Evolutionary conservation across 176 grass and related monocot species (phyloP), one percentile per base, ranked within the genome.

Genomic region (Chrysopogon serrulatus): DNA sequence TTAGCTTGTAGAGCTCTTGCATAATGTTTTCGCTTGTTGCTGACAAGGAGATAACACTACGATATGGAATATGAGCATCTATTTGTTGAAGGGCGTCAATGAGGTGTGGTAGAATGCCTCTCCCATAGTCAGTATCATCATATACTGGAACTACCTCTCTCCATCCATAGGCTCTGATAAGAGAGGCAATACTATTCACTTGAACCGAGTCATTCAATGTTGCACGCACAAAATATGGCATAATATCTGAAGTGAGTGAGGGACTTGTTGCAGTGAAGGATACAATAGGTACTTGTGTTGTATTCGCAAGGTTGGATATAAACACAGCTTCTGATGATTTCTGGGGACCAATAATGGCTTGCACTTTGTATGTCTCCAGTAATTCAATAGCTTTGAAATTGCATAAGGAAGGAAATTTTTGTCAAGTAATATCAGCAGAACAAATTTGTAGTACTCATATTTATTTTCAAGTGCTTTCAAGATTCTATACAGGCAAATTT

Each of bases 291-390:
- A 84, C 65, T 30, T 67, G 54, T 1, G 83, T 77, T 28, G 9
- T 40, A 11, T 72, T 82, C 8, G 83, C 92, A 0, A 91, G 34
- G 13, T 73, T 51, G 0, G 92, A 80, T 40, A 94, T 56, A 43
- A 94, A 88, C 4, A 31, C 41, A 28, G 85, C 71, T 53, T 91
- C 74, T 26, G 82, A 70, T 19, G 92, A 85, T n/a, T 81, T 86
- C 21, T 88, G 83, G 2, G 92, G 92, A 4, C 92, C 88, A 3
- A 94, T 66, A 2, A 94, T 91, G 16, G 86, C 88, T 24, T 91
- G 86, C 16, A 86, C 83, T 53, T 79, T 79, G 23, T 62, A 82
- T 21, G 63, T 86, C 79, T 37, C 54, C 26, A 68, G 51, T 31
- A 77, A 76, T n/a, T 86, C 31, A 79, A 86, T 34, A 70, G 27